phyloP scores from a whole-genome alignment of 441 rosid genomes.

The Erysimum pusillum region DNA sequence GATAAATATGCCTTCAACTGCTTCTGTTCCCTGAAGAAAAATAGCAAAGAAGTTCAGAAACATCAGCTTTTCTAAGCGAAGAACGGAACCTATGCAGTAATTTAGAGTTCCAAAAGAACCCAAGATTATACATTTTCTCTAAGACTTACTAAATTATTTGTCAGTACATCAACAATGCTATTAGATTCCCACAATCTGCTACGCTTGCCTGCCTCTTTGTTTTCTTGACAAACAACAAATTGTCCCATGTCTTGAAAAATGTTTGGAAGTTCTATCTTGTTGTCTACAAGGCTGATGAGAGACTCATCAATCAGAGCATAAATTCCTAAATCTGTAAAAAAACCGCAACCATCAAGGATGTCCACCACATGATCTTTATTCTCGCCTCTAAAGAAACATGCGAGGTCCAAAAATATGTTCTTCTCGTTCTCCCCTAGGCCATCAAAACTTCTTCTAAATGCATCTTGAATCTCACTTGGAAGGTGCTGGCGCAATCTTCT shows the following conservation, averaged over 20 bases:
- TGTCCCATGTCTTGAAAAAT: slow-evolving; percentile 48
- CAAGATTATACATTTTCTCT: neutral
- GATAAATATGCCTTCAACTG: slow-evolving; percentile 38
- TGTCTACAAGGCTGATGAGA: slow-evolving; percentile 32
- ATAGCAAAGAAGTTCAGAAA: neutral
- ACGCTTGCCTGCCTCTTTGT: slow-evolving; percentile 5
- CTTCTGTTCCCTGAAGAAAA: slow-evolving; percentile 41
- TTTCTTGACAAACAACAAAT: slow-evolving; percentile 39
- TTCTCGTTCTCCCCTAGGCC: slow-evolving; percentile 35
- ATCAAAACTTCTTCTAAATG: slow-evolving; percentile 43
- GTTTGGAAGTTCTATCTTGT: slow-evolving; percentile 45
- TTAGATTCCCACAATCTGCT: slow-evolving; percentile 34
- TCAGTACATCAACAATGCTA: slow-evolving; percentile 29
- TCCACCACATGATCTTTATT: neutral
- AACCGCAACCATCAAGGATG: slow-evolving; percentile 40
- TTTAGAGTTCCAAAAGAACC: neutral
- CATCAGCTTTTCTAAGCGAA: neutral
- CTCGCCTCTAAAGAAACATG: slow-evolving; percentile 46
- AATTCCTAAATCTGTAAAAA: slow-evolving; percentile 32
- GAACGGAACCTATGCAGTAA: neutral
- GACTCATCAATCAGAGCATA: slow-evolving; percentile 40
- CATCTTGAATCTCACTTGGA: neutral
- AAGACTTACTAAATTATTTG: slow-evolving; percentile 32
- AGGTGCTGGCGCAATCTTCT: slow-evolving; percentile 35
- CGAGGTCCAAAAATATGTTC: slow-evolving; percentile 47